Evolutionary conservation across 805 yeast genomes (phyloP), one percentile per base, ranked within the genome.

Genomic region (Yarrowia sp.): DNA sequence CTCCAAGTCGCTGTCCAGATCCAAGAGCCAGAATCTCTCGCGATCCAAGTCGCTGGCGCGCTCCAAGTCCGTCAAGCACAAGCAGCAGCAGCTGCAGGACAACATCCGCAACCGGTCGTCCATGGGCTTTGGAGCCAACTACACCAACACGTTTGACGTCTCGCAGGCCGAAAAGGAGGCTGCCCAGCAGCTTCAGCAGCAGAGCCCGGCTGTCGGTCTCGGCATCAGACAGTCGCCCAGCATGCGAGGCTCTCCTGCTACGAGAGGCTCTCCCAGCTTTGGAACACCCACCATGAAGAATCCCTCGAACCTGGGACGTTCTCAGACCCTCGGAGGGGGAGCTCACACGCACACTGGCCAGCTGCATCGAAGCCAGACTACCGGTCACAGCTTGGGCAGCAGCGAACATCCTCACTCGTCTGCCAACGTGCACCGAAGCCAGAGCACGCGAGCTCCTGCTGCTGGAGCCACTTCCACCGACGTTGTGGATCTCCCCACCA

Each of bases 61-160:
- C 1, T 33, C 41, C 21, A 51, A 51, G 58, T 51, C 58, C 32
- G 22, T 51, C 22, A 51, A 51, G 16, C 38, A 47, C 39, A 35
- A 53, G n/a, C 61, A 55, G 36, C 46, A 55, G 38, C 46, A 55
- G 31, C 29, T 55, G 29, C 61, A 55, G 47, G 61, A 55, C 46
- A 55, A 25, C 27, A 55, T 55, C 18, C 35, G 61, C 4, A 55
- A 55, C 38, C 61, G 61, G 29, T 55, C 61, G 19, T 38, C 47
- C 21, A 55, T 55, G 61, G 61, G 61, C 10, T 55, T 55, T n/a
- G 61, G 61, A 8, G 61, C 38, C 2, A 55, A 31, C 61, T 55
- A 55, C 29, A 55, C 61, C 4, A 55, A 55, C 61, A 55, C 61
- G 9, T 55, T 55, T 27, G 47, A 38, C 38, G 61, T 38, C 6